Evolutionary conservation across 2,329 filamentous ascomycete genomes (phyloP).

Genomic region (Didymellaceae sp.): DNA sequence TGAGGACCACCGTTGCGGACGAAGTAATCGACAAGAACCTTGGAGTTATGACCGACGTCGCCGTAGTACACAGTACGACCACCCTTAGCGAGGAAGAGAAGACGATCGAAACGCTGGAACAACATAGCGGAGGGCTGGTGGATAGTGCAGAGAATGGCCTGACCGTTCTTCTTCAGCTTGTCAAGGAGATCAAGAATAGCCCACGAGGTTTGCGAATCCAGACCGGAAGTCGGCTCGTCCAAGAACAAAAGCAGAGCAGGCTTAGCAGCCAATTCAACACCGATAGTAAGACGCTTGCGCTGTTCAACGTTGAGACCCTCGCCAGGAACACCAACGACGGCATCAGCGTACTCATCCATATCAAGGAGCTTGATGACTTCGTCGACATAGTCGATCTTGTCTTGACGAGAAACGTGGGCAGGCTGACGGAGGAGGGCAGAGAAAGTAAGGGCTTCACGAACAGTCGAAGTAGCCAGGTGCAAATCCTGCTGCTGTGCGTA

Average conservation of each 20-base stretch:
- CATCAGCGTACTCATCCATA: constrained; percentile 89
- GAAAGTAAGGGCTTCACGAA: constrained; percentile 87
- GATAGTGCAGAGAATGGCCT: constrained; percentile 92
- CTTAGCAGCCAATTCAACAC: constrained; percentile 94
- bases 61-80: constrained; percentile 84
- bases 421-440: constrained; percentile 86
- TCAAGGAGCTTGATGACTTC: constrained; percentile 90
- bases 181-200: constrained; percentile 87
- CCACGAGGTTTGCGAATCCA: constrained; percentile 93
- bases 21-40: constrained; percentile 75
- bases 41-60: constrained; percentile 74
- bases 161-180: constrained; percentile 83
- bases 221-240: constrained; percentile 92
- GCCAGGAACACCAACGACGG: constrained; percentile 86
- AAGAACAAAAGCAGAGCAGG: constrained; percentile 89
- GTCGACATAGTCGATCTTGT: constrained; percentile 87
- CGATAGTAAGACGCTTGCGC: constrained; percentile 83
- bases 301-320: constrained; percentile 75
- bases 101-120: constrained; percentile 87
- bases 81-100: constrained; percentile 78
- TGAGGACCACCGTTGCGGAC: constrained; percentile 71
- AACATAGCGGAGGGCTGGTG: constrained; percentile 96
- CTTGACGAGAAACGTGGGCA: constrained; percentile 69
- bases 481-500: constrained; percentile 95
- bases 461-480: constrained; percentile 82